phyloP scores from a whole-genome alignment of 352 stramenopile genomes.

The Globisporangium okanoganense region DNA sequence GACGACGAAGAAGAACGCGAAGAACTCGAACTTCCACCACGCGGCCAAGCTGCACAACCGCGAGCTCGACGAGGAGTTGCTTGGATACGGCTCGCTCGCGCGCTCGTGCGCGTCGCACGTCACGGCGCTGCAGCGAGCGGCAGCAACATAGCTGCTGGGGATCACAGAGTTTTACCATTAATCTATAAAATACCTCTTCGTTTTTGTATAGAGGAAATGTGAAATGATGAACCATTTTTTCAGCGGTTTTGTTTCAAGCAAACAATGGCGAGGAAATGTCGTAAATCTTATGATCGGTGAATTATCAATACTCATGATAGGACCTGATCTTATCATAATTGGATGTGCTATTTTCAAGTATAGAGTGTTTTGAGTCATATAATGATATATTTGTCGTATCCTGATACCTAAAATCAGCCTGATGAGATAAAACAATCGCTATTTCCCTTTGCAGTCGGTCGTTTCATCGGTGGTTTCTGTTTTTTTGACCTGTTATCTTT shows the following conservation, averaged over 20 bases:
- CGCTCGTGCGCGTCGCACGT: constrained; percentile 62
- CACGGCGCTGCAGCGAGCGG: constrained; percentile 40
- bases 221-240: not conserved
- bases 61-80: constrained; percentile 50
- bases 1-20: constrained; percentile 30
- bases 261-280: too few species aligned
- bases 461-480: too few species aligned
- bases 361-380: too few species aligned
- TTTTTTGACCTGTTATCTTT: constrained; percentile 5
- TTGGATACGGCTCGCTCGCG: constrained; percentile 49
- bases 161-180: too few species aligned
- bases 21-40: constrained; percentile 51
- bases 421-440: not conserved
- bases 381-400: not conserved
- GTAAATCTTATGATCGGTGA: too few species aligned
- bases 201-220: constrained; percentile 3
- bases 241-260: not conserved
- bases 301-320: too few species aligned
- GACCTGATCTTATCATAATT: too few species aligned
- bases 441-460: not conserved
- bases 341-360: not conserved
- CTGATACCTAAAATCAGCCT: not conserved
- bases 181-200: constrained; percentile 1
- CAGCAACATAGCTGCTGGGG: constrained; percentile 14
- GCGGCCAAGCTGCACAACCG: constrained; percentile 46